These are phyloP conservation scores for Diaporthe longicolla DNA, from an alignment of 2,329 filamentous ascomycete species.

Conservation along the genomic window DNA sequence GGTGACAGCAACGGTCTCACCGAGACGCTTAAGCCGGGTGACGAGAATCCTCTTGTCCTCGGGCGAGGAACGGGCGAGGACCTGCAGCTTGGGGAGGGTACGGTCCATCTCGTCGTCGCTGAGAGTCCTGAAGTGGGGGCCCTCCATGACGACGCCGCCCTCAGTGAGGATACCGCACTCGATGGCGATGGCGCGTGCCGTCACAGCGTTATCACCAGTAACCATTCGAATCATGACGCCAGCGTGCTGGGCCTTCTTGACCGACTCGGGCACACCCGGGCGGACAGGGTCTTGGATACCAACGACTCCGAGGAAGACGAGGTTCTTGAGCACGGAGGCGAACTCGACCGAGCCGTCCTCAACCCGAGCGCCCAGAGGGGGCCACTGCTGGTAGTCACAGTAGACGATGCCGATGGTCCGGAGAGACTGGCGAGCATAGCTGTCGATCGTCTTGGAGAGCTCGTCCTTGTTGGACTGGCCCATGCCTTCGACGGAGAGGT, in stretches of 20 bases:
- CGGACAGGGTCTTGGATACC: constrained; percentile 79
- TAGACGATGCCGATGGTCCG: constrained; percentile 75
- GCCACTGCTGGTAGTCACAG: constrained; percentile 79
- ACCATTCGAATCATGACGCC: constrained; percentile 77
- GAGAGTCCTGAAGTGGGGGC: constrained; percentile 72
- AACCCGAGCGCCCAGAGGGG: constrained; percentile 72
- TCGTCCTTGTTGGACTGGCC: constrained; percentile 50
- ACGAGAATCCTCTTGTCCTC: constrained; percentile 73
- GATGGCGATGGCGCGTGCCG: constrained; percentile 74
- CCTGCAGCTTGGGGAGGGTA: constrained; percentile 66
- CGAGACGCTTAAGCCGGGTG: constrained; percentile 65
- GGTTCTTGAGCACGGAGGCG: constrained; percentile 70
- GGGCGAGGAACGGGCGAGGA: constrained; percentile 71
- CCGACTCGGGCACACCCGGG: constrained; percentile 72
- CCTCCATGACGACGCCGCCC: constrained; percentile 76
- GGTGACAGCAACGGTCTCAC: constrained; percentile 73
- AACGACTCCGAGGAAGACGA: constrained; percentile 80
- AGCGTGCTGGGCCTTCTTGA: constrained; percentile 72
- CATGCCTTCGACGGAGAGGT: constrained; percentile 45
- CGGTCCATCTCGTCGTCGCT: constrained; percentile 66
- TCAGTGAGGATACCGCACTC: constrained; percentile 72
- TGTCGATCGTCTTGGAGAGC: constrained; percentile 68
- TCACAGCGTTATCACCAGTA: constrained; percentile 72
- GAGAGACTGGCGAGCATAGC: constrained; percentile 68
- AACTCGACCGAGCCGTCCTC: constrained; percentile 75